Conservation (phyloP, 352 stramenopile genomes). For the Aphanomyces invadans region DNA sequence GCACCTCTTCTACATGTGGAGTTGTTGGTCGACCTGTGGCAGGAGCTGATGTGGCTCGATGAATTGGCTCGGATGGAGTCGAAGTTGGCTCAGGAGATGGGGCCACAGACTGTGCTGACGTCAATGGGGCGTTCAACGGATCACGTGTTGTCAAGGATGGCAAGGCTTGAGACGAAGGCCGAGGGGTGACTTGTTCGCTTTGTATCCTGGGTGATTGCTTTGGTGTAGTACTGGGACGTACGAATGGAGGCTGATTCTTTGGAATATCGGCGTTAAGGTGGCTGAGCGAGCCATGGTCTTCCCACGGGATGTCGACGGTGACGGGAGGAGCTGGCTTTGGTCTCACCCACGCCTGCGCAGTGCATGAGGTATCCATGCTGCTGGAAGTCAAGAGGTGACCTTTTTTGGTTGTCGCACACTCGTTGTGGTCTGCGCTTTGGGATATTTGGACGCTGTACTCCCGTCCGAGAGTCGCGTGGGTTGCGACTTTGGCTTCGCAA, state of each 20-base stretch:
- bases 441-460: not conserved
- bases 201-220: too few relatives aligned
- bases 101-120: not conserved
- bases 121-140: not conserved
- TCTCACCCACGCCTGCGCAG: not conserved
- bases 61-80: not conserved
- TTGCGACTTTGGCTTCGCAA: not conserved
- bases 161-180: not conserved
- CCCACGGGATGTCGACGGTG: not conserved
- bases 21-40: too few relatives aligned
- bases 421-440: not conserved
- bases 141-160: not conserved
- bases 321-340: not conserved
- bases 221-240: not conserved
- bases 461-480: not conserved
- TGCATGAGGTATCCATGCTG: not conserved
- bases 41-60: not conserved
- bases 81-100: not conserved
- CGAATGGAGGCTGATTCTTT: not conserved
- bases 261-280: too few relatives aligned
- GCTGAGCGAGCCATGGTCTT: too few relatives aligned
- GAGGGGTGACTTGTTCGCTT: not conserved
- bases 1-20: too few relatives aligned
- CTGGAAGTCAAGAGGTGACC: not conserved
- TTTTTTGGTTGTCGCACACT: not conserved